phyloP scores from a whole-genome alignment of 2,329 filamentous ascomycete species.

The Reticulascus tulasneorum region DNA sequence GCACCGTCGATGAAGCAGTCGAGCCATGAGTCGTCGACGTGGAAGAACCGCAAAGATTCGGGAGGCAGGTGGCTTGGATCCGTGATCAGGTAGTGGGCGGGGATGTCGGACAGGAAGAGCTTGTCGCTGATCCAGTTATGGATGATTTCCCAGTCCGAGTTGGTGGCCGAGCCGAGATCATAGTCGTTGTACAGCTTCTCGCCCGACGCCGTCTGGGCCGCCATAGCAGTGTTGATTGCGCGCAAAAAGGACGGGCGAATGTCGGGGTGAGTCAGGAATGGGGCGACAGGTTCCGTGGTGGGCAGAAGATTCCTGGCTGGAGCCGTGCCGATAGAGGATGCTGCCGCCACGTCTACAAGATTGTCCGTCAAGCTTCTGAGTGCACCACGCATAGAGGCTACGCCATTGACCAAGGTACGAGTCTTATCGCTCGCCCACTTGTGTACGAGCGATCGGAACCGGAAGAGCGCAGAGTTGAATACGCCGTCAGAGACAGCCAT shows the following conservation, averaged over 20 bases:
- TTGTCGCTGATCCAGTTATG: slow-evolving; percentile 31
- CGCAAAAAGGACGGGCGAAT: no score
- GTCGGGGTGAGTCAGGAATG: no score
- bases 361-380: no score
- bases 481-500: slow-evolving; percentile 30
- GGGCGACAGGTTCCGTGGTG: no score
- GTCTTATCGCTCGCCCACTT: no score
- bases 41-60: slow-evolving; percentile 40
- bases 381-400: no score
- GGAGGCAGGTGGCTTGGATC: slow-evolving; percentile 29
- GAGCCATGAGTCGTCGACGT: slow-evolving; percentile 39
- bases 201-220: not conserved
- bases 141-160: slow-evolving; percentile 33
- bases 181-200: slow-evolving; percentile 10
- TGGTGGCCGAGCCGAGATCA: slow-evolving; percentile 24
- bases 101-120: slow-evolving; percentile 31
- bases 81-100: slow-evolving; percentile 35
- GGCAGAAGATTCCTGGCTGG: no score
- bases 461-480: slow-evolving; percentile 28
- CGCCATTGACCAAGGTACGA: no score
- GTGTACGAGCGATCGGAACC: no score
- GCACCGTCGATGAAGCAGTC: slow-evolving; percentile 40
- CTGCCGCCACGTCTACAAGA: no score
- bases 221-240: no score
- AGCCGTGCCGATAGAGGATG: no score